Evolutionary conservation across 495 filamentous ascomycete genomes (phyloP), one percentile per base, ranked within the genome.

Genomic region (Sabuloglossum arenarium): DNA sequence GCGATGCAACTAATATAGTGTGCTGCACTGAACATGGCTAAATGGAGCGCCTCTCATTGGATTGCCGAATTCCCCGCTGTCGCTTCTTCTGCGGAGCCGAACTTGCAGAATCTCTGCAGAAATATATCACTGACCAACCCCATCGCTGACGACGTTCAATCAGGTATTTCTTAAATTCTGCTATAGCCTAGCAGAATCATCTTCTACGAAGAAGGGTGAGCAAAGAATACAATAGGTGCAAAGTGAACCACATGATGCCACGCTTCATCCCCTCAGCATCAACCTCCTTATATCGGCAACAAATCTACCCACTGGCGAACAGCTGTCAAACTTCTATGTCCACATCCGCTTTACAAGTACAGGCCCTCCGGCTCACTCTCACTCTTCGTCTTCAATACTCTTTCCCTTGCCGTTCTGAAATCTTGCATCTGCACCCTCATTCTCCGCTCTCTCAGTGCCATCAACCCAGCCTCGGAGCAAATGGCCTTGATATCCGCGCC

Each of bases 401-500:
- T 79, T 68, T 99, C 91, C 59, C 91, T 77, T 58, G 91, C 91
- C 25, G 84, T 72, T 59, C 93, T 77, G 74, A 99, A 97, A 70
- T 99, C 91, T 28, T 88, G 85, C 93, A 99, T 99, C 71, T 94
- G 86, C 54, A 99, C 91, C 62, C 90, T 79, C 91, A 99, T 99
- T 59, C 91, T 79, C 60, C 91, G 80, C 72, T 99, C 91, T 61
- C 91, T 78, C 56, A 99, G 73, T 27, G 91, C 91, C 83, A 95
- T 86, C 63, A 99, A 71, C 63, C 91, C 91, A 58, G 93, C 89
- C 67, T 99, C 91, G 19, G 87, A 91, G 71, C 91, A 99, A 62
- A 99, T 99, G 37, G 91, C 91, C 69, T 95, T 91, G 72, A 99
- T 97, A 73, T 99, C 91, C 42, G 91, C 91, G 63, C 91, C 91